Percentiles rank a stretch among this genome's conserved stretches.
These are phyloP conservation scores for Fraxinus xanthoxyloides DNA, from an alignment of 305 asterid species.

Conservation along the genomic window DNA sequence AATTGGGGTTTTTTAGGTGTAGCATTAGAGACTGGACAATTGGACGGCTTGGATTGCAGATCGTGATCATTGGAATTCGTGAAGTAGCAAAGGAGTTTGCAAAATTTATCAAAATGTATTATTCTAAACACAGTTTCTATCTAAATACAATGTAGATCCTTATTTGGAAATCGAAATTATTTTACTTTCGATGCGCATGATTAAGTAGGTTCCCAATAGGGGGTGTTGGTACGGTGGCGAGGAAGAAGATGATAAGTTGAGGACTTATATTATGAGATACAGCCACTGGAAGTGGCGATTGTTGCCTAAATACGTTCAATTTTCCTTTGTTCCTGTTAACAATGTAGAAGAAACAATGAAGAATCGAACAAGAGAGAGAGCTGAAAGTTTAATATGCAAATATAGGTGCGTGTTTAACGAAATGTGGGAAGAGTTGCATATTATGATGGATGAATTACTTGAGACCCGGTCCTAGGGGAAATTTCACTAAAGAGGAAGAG, in stretches of 20 bases:
- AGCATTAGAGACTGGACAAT: constrained; percentile 82
- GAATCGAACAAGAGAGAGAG: background rate
- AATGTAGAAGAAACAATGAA: too few relatives aligned
- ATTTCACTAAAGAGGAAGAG: background rate
- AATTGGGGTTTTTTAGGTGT: constrained; percentile 51
- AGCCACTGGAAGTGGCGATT: background rate
- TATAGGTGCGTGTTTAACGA: background rate
- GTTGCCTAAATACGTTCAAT: background rate
- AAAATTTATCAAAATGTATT: too few relatives aligned
- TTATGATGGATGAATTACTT: background rate
- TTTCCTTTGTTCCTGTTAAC: too few relatives aligned
- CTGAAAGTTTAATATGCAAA: background rate
- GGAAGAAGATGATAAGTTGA: constrained; percentile 15
- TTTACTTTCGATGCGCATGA: too few relatives aligned
- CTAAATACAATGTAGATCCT: too few relatives aligned
- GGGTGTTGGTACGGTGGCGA: constrained; percentile 83
- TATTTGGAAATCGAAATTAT: too few relatives aligned
- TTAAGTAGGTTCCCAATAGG: constrained; percentile 74
- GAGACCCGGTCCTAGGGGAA: background rate
- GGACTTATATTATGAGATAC: background rate
- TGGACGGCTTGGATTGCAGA: constrained; percentile 97
- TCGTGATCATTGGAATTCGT: too few relatives aligned
- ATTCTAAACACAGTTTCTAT: too few relatives aligned
- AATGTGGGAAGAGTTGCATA: background rate
- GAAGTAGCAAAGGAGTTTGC: too few relatives aligned